phyloP scores from a whole-genome alignment of 352 stramenopile genomes.

The Pythium monospermum region DNA sequence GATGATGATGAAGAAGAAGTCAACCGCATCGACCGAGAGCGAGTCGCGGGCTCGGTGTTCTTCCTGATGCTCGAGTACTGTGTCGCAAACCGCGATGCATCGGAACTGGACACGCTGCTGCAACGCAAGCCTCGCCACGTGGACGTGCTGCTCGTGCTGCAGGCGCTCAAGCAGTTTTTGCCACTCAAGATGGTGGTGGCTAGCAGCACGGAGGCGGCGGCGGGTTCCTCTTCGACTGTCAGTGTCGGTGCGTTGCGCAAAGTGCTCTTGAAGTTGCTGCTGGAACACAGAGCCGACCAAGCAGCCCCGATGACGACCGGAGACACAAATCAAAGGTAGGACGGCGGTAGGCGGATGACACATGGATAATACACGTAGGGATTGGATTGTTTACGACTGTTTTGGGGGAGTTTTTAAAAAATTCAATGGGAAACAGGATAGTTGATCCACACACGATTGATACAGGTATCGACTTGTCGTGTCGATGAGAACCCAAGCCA shows the following conservation, averaged over 20 bases:
- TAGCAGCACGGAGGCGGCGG: background rate
- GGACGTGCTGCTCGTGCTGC: slow-evolving; percentile 50
- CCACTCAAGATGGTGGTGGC: slow-evolving; percentile 18
- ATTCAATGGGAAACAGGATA: too few relatives aligned
- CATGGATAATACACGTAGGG: too few relatives aligned
- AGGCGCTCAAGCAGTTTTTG: slow-evolving; percentile 32
- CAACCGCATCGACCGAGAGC: background rate
- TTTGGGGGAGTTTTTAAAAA: too few relatives aligned
- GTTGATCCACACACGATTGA: too few relatives aligned
- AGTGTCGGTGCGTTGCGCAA: slow-evolving; percentile 22
- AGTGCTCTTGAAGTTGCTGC: slow-evolving; percentile 20
- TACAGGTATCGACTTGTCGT: too few relatives aligned
- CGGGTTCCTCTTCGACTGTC: too few relatives aligned
- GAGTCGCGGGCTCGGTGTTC: slow-evolving; percentile 41
- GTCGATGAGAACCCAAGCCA: too few relatives aligned
- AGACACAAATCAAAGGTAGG: slow-evolving; percentile 23
- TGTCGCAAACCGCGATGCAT: slow-evolving; percentile 35
- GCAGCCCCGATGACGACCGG: slow-evolving; percentile 8
- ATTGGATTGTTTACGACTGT: too few relatives aligned
- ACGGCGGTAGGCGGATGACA: background rate
- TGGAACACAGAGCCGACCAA: slow-evolving; percentile 10
- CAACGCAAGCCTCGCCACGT: slow-evolving; percentile 50
- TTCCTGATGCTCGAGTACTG: slow-evolving; percentile 68
- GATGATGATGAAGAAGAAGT: slow-evolving; percentile 15
- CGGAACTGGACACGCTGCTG: slow-evolving; percentile 45